phyloP scores from a whole-genome alignment of 2,329 filamentous ascomycete genomes.

The Leptographium wingfieldii region DNA sequence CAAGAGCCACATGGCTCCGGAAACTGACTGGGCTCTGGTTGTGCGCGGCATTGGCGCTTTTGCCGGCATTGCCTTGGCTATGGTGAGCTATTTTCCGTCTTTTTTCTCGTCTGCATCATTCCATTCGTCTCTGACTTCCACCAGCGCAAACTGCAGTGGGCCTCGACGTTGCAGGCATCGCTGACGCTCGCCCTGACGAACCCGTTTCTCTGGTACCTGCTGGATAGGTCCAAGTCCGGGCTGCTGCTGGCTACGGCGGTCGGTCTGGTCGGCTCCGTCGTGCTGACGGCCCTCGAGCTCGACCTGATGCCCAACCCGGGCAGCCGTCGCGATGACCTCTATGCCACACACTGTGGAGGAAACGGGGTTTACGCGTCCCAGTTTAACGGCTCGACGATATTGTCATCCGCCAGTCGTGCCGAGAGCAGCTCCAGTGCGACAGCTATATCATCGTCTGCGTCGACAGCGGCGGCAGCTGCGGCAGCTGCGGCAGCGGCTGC shows the following conservation, averaged over 20 bases:
- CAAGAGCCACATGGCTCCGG: conserved; percentile 24
- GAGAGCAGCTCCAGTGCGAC: not conserved
- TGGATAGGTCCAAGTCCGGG: conserved; percentile 79
- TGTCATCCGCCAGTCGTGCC: not conserved
- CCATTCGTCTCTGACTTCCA: not conserved
- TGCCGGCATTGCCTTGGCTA: conserved; percentile 51
- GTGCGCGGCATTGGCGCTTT: conserved; percentile 47
- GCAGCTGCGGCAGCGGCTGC: not conserved
- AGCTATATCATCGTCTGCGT: not conserved
- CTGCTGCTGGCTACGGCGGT: conserved; percentile 67
- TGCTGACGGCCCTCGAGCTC: conserved; percentile 64
- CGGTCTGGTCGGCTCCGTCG: conserved; percentile 58
- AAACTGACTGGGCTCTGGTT: conserved; percentile 60
- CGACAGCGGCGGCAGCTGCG: not conserved
- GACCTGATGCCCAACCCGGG: conserved; percentile 62
- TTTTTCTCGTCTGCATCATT: not conserved
- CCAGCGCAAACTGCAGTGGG: conserved; percentile 81
- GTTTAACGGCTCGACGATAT: not conserved
- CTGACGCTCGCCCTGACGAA: conserved; percentile 82
- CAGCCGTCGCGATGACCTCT: conserved; percentile 17
- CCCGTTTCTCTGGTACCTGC: conserved; percentile 88
- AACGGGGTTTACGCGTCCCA: not conserved
- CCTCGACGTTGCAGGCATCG: conserved; percentile 87
- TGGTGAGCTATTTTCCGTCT: conserved; percentile 47
- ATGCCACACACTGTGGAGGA: conserved; percentile 12